Base-by-base conservation (phyloP, 2,329 filamentous ascomycete species). In the Gaeumannomyces sp. region DNA sequence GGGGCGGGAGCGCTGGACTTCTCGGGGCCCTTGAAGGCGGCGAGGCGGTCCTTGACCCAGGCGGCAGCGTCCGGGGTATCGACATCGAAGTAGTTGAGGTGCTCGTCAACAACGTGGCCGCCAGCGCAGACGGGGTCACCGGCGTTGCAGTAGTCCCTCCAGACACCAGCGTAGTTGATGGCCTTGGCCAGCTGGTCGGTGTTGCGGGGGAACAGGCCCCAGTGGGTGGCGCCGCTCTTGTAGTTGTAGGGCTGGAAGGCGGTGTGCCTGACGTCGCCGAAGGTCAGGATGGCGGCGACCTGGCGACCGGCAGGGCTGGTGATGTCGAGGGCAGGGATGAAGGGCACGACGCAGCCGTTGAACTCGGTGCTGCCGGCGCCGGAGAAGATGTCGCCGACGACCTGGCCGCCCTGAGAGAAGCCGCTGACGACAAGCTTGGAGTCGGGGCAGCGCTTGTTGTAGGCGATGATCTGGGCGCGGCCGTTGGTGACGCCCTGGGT, bases 1-100 rank as follows among this genome's bases (percentile, higher is more conserved):
- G 45, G 22, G 45, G 45, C 45, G 5, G 45, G n/a, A 22, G 45
- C 3, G 16, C 38, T 45, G 22, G 45, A 2, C 45, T 53, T 53
- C 5, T 2, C 22, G 22, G 45, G 45, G 22, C 45, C 45, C 45
- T 53, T n/a, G 45, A 53, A 53, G 45, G 45, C 45, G 45, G 45
- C 45, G 45, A 53, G 8, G 45, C 45, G 45, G 22, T 25, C 8
- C 57, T 70, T 68, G 38, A 74, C 72, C 72, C 72, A 74, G 3
- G 64, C 65, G 2, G 67, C 72, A 8, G 72, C 72, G n/a, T 70
- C 65, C 11, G 66, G 63, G 3, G 69, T 68, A 65, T 71, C 72
- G 11, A 69, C n/a, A 16, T 74, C 68, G 61, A 74, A 75, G 67
- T 75, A 75, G 61, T 72, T 69, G 27, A 71, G 67, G 65, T 74